A percentile compares a stretch with the other conserved stretches of the same genome.
Evolutionary conservation across 1,139 yeast species (phyloP).

Genomic region (Nematodospora anomalae): DNA sequence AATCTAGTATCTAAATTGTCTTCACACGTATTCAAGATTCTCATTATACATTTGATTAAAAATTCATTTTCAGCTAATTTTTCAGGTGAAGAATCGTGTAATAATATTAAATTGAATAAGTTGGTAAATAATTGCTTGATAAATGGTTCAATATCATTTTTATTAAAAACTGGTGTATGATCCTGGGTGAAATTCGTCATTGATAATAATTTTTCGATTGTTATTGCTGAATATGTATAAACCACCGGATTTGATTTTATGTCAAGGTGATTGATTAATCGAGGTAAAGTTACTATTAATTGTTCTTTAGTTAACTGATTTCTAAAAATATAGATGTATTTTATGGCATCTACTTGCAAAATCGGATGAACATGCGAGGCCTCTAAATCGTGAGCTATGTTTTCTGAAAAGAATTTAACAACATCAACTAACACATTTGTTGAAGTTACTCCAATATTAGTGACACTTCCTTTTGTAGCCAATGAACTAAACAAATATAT

Average conservation of each 20-base stretch:
- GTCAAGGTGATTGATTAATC: conserved; percentile 67
- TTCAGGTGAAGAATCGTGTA: conserved; percentile 69
- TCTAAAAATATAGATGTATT: conserved; percentile 85
- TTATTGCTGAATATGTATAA: conserved; percentile 89
- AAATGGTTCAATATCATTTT: conserved; percentile 59
- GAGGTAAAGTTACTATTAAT: conserved; percentile 75
- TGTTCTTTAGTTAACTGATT: conserved; percentile 90
- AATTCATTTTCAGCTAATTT: conserved; percentile 94
- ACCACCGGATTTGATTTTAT: conserved; percentile 67
- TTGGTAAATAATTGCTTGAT: conserved; percentile 56
- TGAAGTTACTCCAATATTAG: conserved; percentile 84
- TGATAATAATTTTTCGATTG: conserved; percentile 83
- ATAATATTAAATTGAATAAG: conserved; percentile 64
- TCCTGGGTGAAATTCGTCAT: conserved; percentile 59
- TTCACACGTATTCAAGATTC: conserved; percentile 76
- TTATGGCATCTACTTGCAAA: conserved; percentile 87
- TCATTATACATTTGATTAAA: conserved; percentile 83
- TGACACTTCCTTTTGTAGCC: conserved; percentile 86
- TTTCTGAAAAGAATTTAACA: conserved; percentile 75
- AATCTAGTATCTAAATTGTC: conserved; percentile 47
- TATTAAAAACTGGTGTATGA: conserved; percentile 60
- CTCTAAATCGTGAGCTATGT: conserved; percentile 79
- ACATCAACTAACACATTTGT: conserved; percentile 85
- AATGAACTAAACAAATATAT: conserved; percentile 82
- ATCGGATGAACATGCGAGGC: conserved; percentile 59